Evolutionary conservation across 2,329 filamentous ascomycete species (phyloP).

Genomic region (Cercospora beticola): DNA sequence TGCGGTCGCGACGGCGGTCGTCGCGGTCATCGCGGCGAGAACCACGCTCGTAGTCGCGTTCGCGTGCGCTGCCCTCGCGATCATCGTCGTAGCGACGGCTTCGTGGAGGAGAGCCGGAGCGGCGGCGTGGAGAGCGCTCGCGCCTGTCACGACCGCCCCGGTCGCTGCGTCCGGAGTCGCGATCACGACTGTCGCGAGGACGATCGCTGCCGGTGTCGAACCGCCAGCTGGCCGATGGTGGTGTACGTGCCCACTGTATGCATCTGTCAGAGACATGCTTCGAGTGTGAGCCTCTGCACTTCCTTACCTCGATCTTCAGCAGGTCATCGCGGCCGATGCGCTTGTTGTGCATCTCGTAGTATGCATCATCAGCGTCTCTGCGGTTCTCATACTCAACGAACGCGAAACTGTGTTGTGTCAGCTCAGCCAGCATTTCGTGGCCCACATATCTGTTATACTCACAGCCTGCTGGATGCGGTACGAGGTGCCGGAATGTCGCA

Average conservation of each 20-base stretch:
- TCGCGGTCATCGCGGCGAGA: conserved; percentile 69
- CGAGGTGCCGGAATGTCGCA: conserved; percentile 97
- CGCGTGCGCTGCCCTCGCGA: conserved; percentile 60
- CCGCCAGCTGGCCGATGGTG: conserved; percentile 95
- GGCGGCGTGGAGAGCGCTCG: conserved; percentile 74
- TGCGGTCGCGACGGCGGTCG: conserved; percentile 69
- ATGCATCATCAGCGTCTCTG: conserved; percentile 96
- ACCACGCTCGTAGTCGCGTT: conserved; percentile 72
- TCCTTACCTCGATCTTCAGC: conserved; percentile 86
- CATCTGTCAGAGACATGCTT: no score
- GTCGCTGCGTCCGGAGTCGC: conserved; percentile 52
- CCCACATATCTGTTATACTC: conserved; percentile 49
- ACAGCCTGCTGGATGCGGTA: conserved; percentile 92
- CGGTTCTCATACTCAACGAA: conserved; percentile 99
- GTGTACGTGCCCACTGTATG: conserved; percentile 84
- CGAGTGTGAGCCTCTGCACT: no score
- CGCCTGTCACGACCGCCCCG: conserved; percentile 44
- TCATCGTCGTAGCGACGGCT: conserved; percentile 72
- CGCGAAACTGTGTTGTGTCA: conserved; percentile 68
- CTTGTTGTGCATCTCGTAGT: conserved; percentile 99
- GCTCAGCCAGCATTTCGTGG: conserved; percentile 25
- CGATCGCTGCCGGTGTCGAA: conserved; percentile 76
- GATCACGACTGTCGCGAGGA: conserved; percentile 50
- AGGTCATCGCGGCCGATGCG: conserved; percentile 92
- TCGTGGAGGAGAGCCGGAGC: conserved; percentile 54